Evolutionary conservation across 1,139 yeast species (phyloP).

Genomic region (Candida freyschussii): DNA sequence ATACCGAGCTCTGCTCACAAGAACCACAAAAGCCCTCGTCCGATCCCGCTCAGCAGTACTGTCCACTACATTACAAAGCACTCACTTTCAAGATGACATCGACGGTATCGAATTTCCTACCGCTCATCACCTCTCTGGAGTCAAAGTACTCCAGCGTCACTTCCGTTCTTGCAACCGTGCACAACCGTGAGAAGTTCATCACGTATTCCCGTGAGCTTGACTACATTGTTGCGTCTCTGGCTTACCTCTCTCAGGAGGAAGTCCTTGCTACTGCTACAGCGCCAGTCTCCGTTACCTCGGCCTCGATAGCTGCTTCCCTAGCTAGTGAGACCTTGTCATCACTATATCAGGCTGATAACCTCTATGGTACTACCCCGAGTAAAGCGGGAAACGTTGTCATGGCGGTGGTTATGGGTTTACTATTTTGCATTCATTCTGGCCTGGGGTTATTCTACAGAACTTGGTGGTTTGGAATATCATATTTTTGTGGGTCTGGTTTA

Average conservation of each 20-base stretch:
- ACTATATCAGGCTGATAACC: conserved; percentile 15
- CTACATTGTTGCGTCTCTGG: conserved; percentile 37
- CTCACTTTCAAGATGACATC: no score
- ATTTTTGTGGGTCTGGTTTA: conserved; percentile 53
- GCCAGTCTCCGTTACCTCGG: conserved; percentile 27
- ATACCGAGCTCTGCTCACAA: no score
- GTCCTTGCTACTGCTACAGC: conserved; percentile 40
- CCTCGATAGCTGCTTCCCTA: conserved; percentile 32
- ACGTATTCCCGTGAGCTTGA: conserved; percentile 22
- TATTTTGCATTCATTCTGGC: conserved; percentile 35
- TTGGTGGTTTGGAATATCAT: conserved; percentile 70
- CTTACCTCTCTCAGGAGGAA: conserved; percentile 31
- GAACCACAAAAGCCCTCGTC: no score
- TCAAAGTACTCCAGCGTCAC: conserved; percentile 1
- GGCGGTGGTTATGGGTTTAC: conserved; percentile 42
- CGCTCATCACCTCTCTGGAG: conserved; percentile 4
- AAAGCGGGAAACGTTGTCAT: conserved; percentile 47
- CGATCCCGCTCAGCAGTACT: no score
- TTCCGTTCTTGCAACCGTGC: conserved; percentile 2
- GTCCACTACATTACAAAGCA: no score
- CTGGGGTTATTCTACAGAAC: conserved; percentile 48
- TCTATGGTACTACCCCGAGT: conserved; percentile 41
- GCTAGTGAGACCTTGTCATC: conserved; percentile 32
- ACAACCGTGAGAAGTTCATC: background rate
- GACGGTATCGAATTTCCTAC: conserved; percentile 8